Conservation (phyloP, 2,329 filamentous ascomycete species). For the Trichoderma sp. region DNA sequence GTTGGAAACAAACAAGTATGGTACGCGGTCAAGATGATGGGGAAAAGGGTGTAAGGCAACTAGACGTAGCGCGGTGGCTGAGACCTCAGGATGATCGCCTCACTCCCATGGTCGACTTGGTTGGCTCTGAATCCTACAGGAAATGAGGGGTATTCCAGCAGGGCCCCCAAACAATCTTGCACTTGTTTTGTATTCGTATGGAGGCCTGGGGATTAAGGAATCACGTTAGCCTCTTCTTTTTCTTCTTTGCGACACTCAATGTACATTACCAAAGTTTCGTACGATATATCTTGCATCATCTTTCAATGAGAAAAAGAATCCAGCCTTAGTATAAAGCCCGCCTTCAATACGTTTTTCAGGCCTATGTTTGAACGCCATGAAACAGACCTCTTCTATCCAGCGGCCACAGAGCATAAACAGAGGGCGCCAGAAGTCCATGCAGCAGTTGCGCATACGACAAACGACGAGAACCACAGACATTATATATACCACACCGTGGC, state of each 20-base stretch:
- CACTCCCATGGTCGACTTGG: not conserved
- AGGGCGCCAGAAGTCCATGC: not conserved
- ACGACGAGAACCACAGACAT: not conserved
- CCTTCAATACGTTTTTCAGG: not conserved
- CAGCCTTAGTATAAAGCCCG: not conserved
- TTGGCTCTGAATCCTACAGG: constrained; percentile 1
- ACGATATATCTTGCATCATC: not conserved
- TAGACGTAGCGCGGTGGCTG: constrained; percentile 17
- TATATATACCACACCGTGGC: constrained; percentile 13
- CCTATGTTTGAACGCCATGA: constrained; percentile 22
- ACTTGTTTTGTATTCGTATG: constrained; percentile 2
- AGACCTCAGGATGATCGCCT: constrained; percentile 4
- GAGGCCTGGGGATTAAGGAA: not conserved
- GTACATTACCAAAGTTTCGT: not conserved
- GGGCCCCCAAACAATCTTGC: not conserved
- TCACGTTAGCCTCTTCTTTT: not conserved
- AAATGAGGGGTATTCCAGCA: constrained; percentile 18
- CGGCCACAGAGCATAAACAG: constrained; percentile 7
- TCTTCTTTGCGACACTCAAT: not conserved
- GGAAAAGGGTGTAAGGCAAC: constrained; percentile 6
- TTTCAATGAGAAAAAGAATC: not conserved
- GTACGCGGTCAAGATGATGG: constrained; percentile 1
- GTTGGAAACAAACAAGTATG: not conserved
- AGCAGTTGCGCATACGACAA: not conserved
- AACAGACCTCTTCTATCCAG: not conserved